phyloP scores from a whole-genome alignment of 176 grass and related monocot genomes.

The Dactylis glomerata region DNA sequence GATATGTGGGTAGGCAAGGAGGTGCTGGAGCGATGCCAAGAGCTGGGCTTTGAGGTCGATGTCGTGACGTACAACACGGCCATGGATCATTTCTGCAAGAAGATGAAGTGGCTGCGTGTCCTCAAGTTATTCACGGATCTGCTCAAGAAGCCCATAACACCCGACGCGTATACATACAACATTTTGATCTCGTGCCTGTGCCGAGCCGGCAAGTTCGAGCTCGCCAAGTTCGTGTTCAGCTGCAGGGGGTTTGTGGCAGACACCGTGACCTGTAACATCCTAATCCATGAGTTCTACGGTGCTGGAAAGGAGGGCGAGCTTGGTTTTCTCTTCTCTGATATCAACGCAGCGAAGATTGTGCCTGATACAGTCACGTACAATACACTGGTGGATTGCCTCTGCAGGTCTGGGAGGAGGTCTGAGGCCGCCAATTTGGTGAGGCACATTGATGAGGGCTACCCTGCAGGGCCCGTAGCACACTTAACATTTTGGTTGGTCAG shows the following conservation, averaged over 20 bases:
- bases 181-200: conserved; percentile 73
- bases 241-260: conserved; percentile 72
- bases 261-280: conserved; percentile 82
- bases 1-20: conserved; percentile 58
- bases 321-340: conserved; percentile 51
- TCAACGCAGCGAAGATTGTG: conserved; percentile 49
- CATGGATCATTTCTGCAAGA: conserved; percentile 76
- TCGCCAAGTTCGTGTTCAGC: conserved; percentile 56
- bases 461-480: conserved; percentile 44
- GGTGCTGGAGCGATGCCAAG: conserved; percentile 58
- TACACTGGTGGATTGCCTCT: conserved; percentile 70
- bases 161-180: conserved; percentile 56
- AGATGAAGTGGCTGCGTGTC: conserved; percentile 51
- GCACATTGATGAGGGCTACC: conserved; percentile 55
- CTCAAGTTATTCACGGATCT: conserved; percentile 72
- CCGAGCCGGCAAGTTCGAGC: conserved; percentile 61
- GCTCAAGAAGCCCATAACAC: conserved; percentile 74
- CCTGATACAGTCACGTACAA: conserved; percentile 58
- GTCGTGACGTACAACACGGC: conserved; percentile 77
- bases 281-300: conserved; percentile 65
- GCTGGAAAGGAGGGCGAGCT: conserved; percentile 57
- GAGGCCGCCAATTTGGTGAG: conserved; percentile 66
- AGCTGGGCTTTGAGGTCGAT: conserved; percentile 79
- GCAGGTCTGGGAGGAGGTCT: conserved; percentile 53
- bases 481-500: conserved; percentile 77